Base-by-base conservation (phyloP, 352 stramenopile species). In the Phytophthora tentaculata region DNA sequence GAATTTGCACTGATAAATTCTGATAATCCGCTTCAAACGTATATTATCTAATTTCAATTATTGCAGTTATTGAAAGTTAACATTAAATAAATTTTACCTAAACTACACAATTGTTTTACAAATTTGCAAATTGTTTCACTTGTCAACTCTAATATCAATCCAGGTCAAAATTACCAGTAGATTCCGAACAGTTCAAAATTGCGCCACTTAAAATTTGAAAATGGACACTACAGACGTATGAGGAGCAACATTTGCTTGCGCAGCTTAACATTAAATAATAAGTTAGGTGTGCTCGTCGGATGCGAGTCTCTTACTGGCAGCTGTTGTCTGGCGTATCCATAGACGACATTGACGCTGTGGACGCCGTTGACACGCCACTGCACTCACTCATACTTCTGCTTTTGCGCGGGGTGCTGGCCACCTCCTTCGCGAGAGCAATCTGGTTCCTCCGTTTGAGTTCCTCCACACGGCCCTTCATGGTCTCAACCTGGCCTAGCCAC, bases 241-340 rank as follows among this genome's bases (percentile, higher is more conserved):
- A 39, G 32, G 32, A 39, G 32, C 32, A 39, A 58, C 61, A 67
- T 60, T 73, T 69, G 61, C 55, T 67, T 71, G 67, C 62, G 47
- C 51, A 64, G 56, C 56, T 75, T 68, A 77, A 71, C 56, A 73
- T 67, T 72, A 64, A 26, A 69, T 67, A 77, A 77, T 74, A 74
- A 77, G 39, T 77, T 77, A 77, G 53, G 22, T 59, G 47, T 67
- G 50, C 56, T 68, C 50, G 32, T 29, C 22, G 47, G 19, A 54
- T 57, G 45, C 39, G 23, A 26, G n/a, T 51, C 55, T 43, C 37
- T 60, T 68, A 69, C 56, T 74, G 61, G 55, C 48, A 74, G 49
- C 23, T 69, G 29, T 64, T 23, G 24, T 77, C 70, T n/a, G 51
- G 61, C 39, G 50, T 73, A 37, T 75, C 67, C 43, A 65, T 79